These are phyloP conservation scores for Cryptococcus jaspeensis DNA, from an alignment of 1,284 basidiomycete species.

Conservation along the genomic window DNA sequence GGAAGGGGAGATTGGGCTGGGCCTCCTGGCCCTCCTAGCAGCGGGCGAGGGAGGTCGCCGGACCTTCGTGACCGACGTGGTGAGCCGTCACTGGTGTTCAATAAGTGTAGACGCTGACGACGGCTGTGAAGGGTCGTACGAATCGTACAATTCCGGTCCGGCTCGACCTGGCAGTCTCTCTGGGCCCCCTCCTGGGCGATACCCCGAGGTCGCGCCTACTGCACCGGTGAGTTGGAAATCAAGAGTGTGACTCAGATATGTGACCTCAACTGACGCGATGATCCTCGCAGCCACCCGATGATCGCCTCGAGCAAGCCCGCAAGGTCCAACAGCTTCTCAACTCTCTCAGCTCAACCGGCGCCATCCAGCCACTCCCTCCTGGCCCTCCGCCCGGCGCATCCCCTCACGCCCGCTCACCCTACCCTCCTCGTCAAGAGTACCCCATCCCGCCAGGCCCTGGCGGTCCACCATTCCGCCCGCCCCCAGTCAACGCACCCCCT, in stretches of 20 bases:
- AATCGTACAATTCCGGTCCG: conserved; percentile 3
- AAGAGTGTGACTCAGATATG: not conserved
- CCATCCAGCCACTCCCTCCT: not conserved
- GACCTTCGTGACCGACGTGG: conserved; percentile 8
- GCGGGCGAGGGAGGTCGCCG: conserved; percentile 9
- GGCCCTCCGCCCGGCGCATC: not conserved
- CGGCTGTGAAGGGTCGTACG: not conserved
- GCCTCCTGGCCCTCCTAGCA: not conserved
- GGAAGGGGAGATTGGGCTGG: not conserved
- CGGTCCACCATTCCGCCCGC: not conserved
- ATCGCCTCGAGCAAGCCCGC: conserved; percentile 39
- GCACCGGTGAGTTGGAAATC: conserved; percentile 3
- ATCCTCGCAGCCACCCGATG: conserved; percentile 19
- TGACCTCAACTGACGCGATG: not conserved
- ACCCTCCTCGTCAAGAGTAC: conserved; percentile 1
- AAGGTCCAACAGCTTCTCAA: conserved; percentile 29
- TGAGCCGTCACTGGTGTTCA: not conserved
- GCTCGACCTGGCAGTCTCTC: conserved; percentile 2
- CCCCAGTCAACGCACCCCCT: not conserved
- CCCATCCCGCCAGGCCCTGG: not conserved
- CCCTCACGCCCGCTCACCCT: not conserved
- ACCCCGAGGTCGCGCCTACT: conserved; percentile 5
- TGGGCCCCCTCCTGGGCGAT: not conserved
- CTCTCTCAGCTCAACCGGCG: not conserved
- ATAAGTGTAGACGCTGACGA: not conserved